These are phyloP conservation scores for Ophiobolus disseminans DNA, from an alignment of 2,329 filamentous ascomycete species.

Conservation along the genomic window DNA sequence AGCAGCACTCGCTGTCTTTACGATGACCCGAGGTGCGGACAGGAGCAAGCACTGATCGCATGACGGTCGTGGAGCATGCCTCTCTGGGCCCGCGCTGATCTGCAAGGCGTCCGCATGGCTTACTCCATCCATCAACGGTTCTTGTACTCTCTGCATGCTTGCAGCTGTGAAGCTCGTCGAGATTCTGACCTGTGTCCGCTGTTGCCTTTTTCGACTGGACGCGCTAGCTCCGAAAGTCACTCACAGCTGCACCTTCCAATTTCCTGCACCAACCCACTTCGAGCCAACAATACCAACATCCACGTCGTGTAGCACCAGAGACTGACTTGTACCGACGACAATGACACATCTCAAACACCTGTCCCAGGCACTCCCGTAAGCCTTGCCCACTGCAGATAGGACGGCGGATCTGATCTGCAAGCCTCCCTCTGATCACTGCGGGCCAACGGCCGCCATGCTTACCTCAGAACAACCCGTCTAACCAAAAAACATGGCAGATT, in stretches of 20 bases:
- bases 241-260: background rate
- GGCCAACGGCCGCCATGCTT: slow-evolving; percentile 27
- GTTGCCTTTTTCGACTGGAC: background rate
- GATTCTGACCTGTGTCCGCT: background rate
- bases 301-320: no score
- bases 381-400: slow-evolving; percentile 18
- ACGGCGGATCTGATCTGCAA: slow-evolving; percentile 28
- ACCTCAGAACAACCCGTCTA: slow-evolving; percentile 36
- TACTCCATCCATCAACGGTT: slow-evolving; percentile 14
- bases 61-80: slow-evolving; percentile 9
- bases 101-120: slow-evolving; percentile 18
- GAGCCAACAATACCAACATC: slow-evolving; percentile 4
- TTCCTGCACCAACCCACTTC: background rate
- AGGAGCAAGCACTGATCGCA: slow-evolving; percentile 14
- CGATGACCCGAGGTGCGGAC: slow-evolving; percentile 7
- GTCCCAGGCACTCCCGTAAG: slow-evolving; percentile 33
- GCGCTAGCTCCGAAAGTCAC: background rate
- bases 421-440: slow-evolving; percentile 18
- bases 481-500: slow-evolving; percentile 21
- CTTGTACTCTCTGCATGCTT: slow-evolving; percentile 4
- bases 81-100: slow-evolving; percentile 16
- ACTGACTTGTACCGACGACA: no score
- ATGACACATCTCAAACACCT: slow-evolving; percentile 20
- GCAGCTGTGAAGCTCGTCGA: background rate
- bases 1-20: background rate